Conservation (phyloP, 768 basidiomycete genomes). For the Gymnopilus dilepis region DNA sequence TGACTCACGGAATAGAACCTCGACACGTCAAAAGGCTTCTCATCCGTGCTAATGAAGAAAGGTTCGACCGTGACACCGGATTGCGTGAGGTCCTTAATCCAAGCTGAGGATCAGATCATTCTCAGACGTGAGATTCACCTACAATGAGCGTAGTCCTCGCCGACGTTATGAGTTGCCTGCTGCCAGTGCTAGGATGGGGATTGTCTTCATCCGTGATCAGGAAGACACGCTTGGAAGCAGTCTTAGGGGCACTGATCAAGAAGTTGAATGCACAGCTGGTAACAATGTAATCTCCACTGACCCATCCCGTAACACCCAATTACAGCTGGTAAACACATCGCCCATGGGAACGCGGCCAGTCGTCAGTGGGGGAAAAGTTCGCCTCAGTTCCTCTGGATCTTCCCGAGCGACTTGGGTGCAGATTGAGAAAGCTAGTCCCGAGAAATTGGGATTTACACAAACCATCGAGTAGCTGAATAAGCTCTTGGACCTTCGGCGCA, state of each 20-base stretch:
- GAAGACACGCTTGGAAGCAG: constrained; percentile 91
- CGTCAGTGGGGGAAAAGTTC: constrained; percentile 67
- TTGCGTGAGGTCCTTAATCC: constrained; percentile 77
- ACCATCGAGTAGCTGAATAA: constrained; percentile 84
- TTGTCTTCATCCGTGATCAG: constrained; percentile 91
- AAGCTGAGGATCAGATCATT: background rate
- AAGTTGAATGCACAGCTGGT: background rate
- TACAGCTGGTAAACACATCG: constrained; percentile 90
- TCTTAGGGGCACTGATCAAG: constrained; percentile 73
- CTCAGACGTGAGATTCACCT: constrained; percentile 27
- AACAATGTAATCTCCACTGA: no score
- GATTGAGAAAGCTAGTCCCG: constrained; percentile 8
- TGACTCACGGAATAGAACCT: constrained; percentile 80
- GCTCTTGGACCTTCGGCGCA: constrained; percentile 80
- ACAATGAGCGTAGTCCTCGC: constrained; percentile 76
- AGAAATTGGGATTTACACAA: constrained; percentile 23
- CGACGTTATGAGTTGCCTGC: constrained; percentile 65
- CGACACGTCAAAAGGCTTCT: constrained; percentile 69
- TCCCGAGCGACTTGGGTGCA: constrained; percentile 63
- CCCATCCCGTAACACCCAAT: constrained; percentile 90
- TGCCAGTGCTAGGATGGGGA: constrained; percentile 64
- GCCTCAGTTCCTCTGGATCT: constrained; percentile 59
- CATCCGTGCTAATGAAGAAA: constrained; percentile 81
- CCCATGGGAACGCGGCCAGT: constrained; percentile 76
- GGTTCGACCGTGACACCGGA: constrained; percentile 82